phyloP scores from a whole-genome alignment of 1,284 basidiomycete species.

The Ustilago crameri region DNA sequence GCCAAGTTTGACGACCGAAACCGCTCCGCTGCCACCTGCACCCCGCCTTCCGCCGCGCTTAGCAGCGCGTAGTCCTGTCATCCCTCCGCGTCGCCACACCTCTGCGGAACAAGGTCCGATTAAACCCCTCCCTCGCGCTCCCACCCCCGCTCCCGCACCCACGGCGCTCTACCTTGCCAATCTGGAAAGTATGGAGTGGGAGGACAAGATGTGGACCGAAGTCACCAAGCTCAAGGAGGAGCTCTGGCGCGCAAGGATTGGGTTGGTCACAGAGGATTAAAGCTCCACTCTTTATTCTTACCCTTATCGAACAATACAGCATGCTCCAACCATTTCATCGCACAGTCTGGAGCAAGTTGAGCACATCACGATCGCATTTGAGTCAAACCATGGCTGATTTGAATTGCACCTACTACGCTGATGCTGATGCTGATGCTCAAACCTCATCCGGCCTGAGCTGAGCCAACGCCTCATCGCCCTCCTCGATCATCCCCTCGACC shows the following conservation, averaged over 20 bases:
- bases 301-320: no score
- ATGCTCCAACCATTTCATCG: no score
- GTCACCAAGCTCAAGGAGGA: constrained; percentile 59
- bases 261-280: constrained; percentile 26
- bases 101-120: background rate
- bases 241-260: constrained; percentile 53
- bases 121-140: constrained; percentile 6
- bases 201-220: constrained; percentile 62
- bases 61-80: constrained; percentile 20
- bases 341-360: no score
- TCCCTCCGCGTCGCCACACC: constrained; percentile 31
- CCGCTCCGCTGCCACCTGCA: constrained; percentile 4
- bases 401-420: background rate
- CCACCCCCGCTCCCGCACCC: constrained; percentile 1
- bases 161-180: constrained; percentile 31
- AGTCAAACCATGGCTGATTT: no score
- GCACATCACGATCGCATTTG: no score
- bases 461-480: constrained; percentile 30
- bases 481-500: constrained; percentile 47
- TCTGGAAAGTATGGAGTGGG: constrained; percentile 52
- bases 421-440: no score
- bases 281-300: no score
- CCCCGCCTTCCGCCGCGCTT: constrained; percentile 36
- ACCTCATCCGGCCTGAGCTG: constrained; percentile 1
- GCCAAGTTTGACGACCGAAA: background rate